phyloP scores from a whole-genome alignment of 495 filamentous ascomycete genomes.

The Parathielavia appendiculata region DNA sequence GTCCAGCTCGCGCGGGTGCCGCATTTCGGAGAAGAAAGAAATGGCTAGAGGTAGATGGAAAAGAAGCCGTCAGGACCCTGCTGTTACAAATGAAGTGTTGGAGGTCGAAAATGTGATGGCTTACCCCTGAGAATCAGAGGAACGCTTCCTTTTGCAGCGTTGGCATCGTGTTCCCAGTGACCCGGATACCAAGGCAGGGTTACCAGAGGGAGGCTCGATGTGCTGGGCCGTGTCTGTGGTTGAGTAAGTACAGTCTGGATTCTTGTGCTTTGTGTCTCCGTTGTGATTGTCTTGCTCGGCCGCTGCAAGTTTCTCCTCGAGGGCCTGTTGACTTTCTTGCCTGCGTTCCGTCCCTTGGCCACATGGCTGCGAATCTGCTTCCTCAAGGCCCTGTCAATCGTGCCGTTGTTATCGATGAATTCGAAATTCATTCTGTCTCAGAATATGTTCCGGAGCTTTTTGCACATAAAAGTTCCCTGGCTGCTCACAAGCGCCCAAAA shows the following conservation, averaged over 20 bases:
- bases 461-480: no score
- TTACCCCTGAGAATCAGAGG: not conserved
- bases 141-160: not conserved
- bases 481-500: no score
- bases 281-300: no score
- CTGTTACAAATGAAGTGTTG: not conserved
- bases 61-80: not conserved
- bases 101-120: not conserved
- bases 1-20: not conserved
- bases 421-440: slow-evolving; percentile 1
- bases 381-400: not conserved
- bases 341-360: slow-evolving; percentile 1
- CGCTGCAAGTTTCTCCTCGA: not conserved
- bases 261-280: not conserved
- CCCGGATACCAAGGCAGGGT: not conserved
- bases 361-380: slow-evolving; percentile 4
- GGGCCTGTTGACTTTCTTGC: not conserved
- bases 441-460: no score
- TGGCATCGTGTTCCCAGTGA: not conserved
- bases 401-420: not conserved
- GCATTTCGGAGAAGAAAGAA: not conserved
- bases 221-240: no score
- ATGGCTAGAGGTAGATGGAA: not conserved
- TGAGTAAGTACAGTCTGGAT: not conserved
- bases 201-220: not conserved